These are phyloP conservation scores for Ogataea populi-albae DNA, from an alignment of 805 yeast species.

Conservation along the genomic window DNA sequence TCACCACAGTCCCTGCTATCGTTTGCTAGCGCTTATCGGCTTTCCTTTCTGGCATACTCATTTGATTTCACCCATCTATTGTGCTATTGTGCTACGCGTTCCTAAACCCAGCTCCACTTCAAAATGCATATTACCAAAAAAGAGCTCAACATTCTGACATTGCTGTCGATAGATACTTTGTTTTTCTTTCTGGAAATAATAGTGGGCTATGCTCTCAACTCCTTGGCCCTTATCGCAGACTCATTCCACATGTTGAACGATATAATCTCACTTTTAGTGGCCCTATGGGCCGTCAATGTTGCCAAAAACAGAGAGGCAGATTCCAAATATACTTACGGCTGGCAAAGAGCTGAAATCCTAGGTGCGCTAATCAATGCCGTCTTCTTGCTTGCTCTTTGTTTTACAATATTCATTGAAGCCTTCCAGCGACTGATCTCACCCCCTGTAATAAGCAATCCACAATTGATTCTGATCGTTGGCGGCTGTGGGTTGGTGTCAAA, in stretches of 20 bases:
- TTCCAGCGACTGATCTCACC: conserved; percentile 84
- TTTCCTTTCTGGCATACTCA: too few species aligned
- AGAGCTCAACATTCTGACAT: conserved; percentile 67
- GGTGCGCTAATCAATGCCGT: conserved; percentile 96
- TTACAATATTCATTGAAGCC: conserved; percentile 90
- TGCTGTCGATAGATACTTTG: conserved; percentile 70
- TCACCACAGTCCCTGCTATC: too few species aligned
- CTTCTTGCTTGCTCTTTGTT: conserved; percentile 85
- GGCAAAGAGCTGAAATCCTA: conserved; percentile 96
- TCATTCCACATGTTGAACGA: conserved; percentile 98
- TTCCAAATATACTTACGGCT: conserved; percentile 90
- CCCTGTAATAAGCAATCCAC: conserved; percentile 76
- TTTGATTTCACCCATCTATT: too few species aligned
- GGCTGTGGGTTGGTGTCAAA: conserved; percentile 79
- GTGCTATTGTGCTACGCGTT: too few species aligned
- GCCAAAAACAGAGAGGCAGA: conserved; percentile 80
- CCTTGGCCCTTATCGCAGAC: conserved; percentile 92
- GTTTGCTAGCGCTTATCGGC: too few species aligned
- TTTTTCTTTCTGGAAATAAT: conserved; percentile 85
- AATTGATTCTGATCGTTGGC: conserved; percentile 79
- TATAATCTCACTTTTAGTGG: conserved; percentile 82
- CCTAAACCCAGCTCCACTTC: too few species aligned
- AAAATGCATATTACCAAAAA: conserved; percentile 42
- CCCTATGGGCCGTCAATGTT: conserved; percentile 94
- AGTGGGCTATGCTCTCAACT: conserved; percentile 88